Evolutionary conservation across 2,329 filamentous ascomycete genomes (phyloP).

Genomic region (Epichloe sp.): DNA sequence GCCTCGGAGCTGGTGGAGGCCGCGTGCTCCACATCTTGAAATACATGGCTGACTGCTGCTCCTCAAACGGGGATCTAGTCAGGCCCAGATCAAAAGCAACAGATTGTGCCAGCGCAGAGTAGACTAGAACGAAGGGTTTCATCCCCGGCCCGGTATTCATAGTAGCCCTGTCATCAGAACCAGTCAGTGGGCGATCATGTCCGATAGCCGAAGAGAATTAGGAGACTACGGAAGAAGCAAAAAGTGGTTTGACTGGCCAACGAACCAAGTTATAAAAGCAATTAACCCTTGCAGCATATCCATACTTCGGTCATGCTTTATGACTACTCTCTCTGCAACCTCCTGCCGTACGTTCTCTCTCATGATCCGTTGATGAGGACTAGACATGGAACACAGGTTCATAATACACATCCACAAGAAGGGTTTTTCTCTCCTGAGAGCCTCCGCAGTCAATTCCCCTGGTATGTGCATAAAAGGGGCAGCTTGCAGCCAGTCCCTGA

Average conservation of each 20-base stretch:
- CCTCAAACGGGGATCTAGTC: constrained; percentile 23
- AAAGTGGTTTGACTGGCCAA: background rate
- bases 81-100: constrained; percentile 34
- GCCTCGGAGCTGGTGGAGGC: constrained; percentile 12
- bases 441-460: constrained; percentile 19
- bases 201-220: too few species aligned
- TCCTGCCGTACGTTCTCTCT: constrained; percentile 29
- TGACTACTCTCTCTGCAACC: constrained; percentile 31
- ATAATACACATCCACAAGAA: constrained; percentile 39
- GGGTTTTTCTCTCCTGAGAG: constrained; percentile 28
- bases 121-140: constrained; percentile 32
- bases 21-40: constrained; percentile 22
- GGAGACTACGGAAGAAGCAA: too few species aligned
- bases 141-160: constrained; percentile 21
- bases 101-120: constrained; percentile 28
- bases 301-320: constrained; percentile 34
- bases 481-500: constrained; percentile 27
- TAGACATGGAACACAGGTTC: constrained; percentile 30
- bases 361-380: constrained; percentile 25
- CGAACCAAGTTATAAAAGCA: constrained; percentile 7
- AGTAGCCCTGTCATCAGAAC: constrained; percentile 20
- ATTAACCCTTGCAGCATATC: constrained; percentile 41
- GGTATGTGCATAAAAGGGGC: constrained; percentile 33
- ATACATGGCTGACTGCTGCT: constrained; percentile 22
- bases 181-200: too few species aligned